Percentiles rank a stretch among this genome's conserved stretches.
phyloP scores from a whole-genome alignment of 805 yeast genomes.

The Candida nanaspora region DNA sequence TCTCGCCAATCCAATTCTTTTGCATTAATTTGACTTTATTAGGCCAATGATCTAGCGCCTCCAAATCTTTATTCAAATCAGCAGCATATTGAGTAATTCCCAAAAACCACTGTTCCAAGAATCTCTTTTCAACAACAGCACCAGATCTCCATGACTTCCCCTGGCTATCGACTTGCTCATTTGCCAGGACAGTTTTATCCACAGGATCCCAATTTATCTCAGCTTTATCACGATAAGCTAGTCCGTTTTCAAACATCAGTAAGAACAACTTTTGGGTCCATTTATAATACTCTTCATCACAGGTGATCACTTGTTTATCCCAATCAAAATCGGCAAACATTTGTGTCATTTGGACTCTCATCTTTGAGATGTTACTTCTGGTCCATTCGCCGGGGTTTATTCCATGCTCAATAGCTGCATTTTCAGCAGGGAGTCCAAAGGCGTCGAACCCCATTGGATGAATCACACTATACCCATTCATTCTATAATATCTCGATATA shows the following conservation, averaged over 20 bases:
- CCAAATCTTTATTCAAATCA: slow-evolving; percentile 58
- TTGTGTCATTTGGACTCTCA: slow-evolving; percentile 73
- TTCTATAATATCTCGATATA: slow-evolving; percentile 67
- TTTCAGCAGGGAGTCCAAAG: slow-evolving; percentile 96
- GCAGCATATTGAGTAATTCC: slow-evolving; percentile 80
- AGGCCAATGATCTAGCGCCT: slow-evolving; percentile 71
- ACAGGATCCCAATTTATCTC: slow-evolving; percentile 98
- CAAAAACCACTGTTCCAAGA: slow-evolving; percentile 88
- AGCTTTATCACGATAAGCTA: slow-evolving; percentile 82
- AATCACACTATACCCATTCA: slow-evolving; percentile 69
- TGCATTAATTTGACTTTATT: slow-evolving; percentile 86
- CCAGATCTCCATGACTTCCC: slow-evolving; percentile 98
- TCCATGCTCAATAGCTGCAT: slow-evolving; percentile 87
- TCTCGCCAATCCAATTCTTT: slow-evolving; percentile 87
- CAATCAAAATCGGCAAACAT: slow-evolving; percentile 90
- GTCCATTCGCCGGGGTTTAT: slow-evolving; percentile 86
- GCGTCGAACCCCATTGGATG: slow-evolving; percentile 99
- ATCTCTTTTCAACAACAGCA: slow-evolving; percentile 78
- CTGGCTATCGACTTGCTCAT: slow-evolving; percentile 88
- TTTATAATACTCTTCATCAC: slow-evolving; percentile 79
- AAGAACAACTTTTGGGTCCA: slow-evolving; percentile 89
- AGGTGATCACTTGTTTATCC: slow-evolving; percentile 85
- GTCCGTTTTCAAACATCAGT: slow-evolving; percentile 61
- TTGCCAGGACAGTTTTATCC: slow-evolving; percentile 90
- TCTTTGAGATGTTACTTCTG: slow-evolving; percentile 62